Evolutionary conservation across 1,139 yeast genomes (phyloP).

Genomic region (Zhuliangozyma parablackwelliae): DNA sequence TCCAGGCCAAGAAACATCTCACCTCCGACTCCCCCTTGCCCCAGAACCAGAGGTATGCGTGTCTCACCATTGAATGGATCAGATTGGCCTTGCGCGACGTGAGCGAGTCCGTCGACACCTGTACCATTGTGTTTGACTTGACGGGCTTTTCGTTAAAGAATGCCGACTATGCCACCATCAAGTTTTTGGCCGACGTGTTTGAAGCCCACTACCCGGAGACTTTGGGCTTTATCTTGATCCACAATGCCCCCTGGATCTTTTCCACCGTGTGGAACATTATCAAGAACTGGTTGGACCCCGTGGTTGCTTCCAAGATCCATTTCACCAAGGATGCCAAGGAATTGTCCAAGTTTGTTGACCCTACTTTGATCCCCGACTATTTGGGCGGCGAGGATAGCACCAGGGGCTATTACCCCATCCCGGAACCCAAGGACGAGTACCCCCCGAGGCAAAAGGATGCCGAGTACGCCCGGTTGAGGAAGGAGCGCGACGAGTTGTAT

Average conservation of each 20-base stretch:
- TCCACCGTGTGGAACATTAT: constrained; percentile 45
- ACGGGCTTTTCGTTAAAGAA: constrained; percentile 45
- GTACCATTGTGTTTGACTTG: constrained; percentile 41
- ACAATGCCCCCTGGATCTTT: constrained; percentile 50
- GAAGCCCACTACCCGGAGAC: constrained; percentile 50
- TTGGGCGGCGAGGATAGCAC: constrained; percentile 37
- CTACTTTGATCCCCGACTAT: constrained; percentile 31
- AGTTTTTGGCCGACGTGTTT: constrained; percentile 41
- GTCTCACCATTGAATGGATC: constrained; percentile 38
- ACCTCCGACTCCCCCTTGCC: constrained; percentile 33
- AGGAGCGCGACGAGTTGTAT: constrained; percentile 30
- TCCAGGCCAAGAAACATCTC: constrained; percentile 39
- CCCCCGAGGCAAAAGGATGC: constrained; percentile 33
- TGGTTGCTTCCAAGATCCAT: constrained; percentile 42
- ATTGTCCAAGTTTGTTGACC: constrained; percentile 28
- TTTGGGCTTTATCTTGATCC: constrained; percentile 37
- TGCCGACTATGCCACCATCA: constrained; percentile 42
- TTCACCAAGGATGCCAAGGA: constrained; percentile 38
- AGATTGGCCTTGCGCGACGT: constrained; percentile 34
- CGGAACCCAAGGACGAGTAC: constrained; percentile 23
- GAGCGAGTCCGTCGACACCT: constrained; percentile 31
- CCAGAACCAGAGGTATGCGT: constrained; percentile 38
- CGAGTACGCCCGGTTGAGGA: constrained; percentile 22
- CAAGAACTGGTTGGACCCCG: constrained; percentile 46
- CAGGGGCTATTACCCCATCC: constrained; percentile 25